Conservation (phyloP, 106 monocot species). For the Posidonia australis region DNA sequence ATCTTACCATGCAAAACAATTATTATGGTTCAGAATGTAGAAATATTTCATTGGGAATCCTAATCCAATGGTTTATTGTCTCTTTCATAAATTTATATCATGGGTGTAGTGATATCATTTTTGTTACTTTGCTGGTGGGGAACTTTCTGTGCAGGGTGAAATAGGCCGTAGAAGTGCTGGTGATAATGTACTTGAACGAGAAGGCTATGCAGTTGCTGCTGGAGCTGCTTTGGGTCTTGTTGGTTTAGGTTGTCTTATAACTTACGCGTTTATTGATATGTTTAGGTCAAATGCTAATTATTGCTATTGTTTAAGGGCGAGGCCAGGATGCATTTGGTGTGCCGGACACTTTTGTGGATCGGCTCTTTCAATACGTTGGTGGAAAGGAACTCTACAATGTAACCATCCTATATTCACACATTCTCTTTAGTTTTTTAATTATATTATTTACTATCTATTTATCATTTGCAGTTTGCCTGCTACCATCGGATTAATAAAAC, state of each 20-base stretch:
- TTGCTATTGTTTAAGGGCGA: constrained; percentile 33
- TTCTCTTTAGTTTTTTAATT: not conserved
- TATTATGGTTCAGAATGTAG: no score
- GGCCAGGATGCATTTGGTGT: constrained; percentile 70
- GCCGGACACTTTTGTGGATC: constrained; percentile 70
- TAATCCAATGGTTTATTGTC: no score
- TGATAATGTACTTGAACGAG: constrained; percentile 98
- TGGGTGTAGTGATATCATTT: no score
- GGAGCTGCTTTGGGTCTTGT: constrained; percentile 95
- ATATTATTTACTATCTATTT: not conserved
- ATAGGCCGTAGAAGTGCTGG: constrained; percentile 94
- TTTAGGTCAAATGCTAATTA: not conserved
- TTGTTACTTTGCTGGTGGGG: not conserved
- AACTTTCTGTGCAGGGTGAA: constrained; percentile 45
- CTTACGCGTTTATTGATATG: not conserved
- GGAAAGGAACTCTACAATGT: constrained; percentile 52
- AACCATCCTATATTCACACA: not conserved
- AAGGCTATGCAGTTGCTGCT: constrained; percentile 99
- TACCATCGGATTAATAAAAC: no score
- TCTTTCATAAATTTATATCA: not conserved
- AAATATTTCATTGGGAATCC: no score
- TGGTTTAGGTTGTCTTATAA: constrained; percentile 52
- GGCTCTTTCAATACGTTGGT: constrained; percentile 68
- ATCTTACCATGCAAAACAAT: no score
- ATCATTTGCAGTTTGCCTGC: no score